Evolutionary conservation across 2,329 filamentous ascomycete species (phyloP).

Genomic region (Fusarium sp.): DNA sequence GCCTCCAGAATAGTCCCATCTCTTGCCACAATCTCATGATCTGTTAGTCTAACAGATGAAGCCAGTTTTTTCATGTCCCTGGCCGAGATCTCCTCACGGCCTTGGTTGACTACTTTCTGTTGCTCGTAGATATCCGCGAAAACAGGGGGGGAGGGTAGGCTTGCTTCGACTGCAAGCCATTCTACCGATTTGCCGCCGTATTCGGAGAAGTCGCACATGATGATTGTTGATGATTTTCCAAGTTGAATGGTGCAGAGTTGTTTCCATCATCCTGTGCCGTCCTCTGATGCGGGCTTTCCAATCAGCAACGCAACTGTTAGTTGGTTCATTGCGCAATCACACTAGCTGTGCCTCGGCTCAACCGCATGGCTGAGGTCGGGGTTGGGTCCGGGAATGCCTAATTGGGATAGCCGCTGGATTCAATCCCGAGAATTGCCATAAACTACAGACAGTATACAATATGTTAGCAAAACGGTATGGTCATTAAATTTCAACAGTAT

Average conservation of each 20-base stretch:
- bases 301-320: neutral
- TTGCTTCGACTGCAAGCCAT: conserved; percentile 55
- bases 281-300: neutral
- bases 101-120: conserved; percentile 17
- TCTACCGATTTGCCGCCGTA: conserved; percentile 58
- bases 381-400: neutral
- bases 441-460: neutral
- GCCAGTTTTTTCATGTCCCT: conserved; percentile 20
- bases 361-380: neutral
- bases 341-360: neutral
- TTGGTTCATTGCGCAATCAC: neutral
- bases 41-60: conserved; percentile 49
- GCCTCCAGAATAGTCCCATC: conserved; percentile 28
- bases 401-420: conserved; percentile 8
- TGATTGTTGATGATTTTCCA: neutral
- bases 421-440: neutral
- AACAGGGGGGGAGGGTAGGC: conserved; percentile 1
- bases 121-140: conserved; percentile 22
- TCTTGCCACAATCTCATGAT: conserved; percentile 44
- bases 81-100: conserved; percentile 21
- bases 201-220: conserved; percentile 47
- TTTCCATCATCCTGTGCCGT: neutral
- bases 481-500: neutral
- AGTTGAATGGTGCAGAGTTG: neutral
- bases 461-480: too few relatives aligned